Evolutionary conservation across 345 rosid species (phyloP).

Genomic region (Citropsis articulata): DNA sequence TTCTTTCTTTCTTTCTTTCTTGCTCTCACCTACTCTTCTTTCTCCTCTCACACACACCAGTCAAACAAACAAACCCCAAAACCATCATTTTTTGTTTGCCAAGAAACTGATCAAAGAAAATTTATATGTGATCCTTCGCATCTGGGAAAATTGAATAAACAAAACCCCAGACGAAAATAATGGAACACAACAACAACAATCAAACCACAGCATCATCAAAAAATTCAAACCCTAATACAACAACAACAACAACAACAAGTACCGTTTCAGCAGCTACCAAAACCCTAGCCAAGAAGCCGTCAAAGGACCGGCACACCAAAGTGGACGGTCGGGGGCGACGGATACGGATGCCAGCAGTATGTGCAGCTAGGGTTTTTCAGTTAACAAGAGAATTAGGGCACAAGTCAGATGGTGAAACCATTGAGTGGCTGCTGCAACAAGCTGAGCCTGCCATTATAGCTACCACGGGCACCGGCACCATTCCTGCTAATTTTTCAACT

Average conservation of each 20-base stretch:
- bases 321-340: constrained; percentile 58
- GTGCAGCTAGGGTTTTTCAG: constrained; percentile 57
- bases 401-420: constrained; percentile 57
- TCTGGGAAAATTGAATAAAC: background rate
- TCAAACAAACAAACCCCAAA: background rate
- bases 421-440: constrained; percentile 57
- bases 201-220: background rate
- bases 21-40: background rate
- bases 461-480: constrained; percentile 57
- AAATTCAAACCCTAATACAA: background rate
- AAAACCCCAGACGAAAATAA: background rate
- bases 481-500: constrained; percentile 55
- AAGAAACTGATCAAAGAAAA: background rate
- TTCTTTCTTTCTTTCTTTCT: background rate
- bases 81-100: background rate
- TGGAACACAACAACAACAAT: constrained; percentile 26
- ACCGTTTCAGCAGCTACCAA: background rate
- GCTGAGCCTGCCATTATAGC: constrained; percentile 55
- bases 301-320: constrained; percentile 56
- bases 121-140: background rate
- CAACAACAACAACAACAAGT: background rate
- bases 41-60: background rate
- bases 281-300: constrained; percentile 29
- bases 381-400: constrained; percentile 52
- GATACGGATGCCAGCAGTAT: constrained; percentile 55